phyloP scores from a whole-genome alignment of 768 basidiomycete species.

The Lentinula guzmanii region DNA sequence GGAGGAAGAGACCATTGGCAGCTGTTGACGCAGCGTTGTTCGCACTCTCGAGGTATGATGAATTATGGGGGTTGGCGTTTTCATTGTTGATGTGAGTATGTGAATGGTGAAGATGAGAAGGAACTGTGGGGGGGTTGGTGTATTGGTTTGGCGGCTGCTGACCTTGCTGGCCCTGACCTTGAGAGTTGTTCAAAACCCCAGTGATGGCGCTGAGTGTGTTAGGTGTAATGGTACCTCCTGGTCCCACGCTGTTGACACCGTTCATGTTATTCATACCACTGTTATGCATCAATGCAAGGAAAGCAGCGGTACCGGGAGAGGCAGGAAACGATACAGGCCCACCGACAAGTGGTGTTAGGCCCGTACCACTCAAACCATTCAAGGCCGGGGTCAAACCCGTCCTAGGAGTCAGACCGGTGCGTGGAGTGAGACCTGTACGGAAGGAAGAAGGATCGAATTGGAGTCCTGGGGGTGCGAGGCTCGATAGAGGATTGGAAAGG shows the following conservation, averaged over 20 bases:
- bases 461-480: constrained; percentile 19
- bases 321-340: constrained; percentile 76
- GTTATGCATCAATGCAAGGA: constrained; percentile 87
- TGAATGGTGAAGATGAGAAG: constrained; percentile 46
- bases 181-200: constrained; percentile 59
- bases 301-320: constrained; percentile 85
- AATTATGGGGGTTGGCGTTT: constrained; percentile 10
- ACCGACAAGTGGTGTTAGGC: constrained; percentile 75
- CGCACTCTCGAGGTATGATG: constrained; percentile 33
- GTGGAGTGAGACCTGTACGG: constrained; percentile 83
- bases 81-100: constrained; percentile 37
- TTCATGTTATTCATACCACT: constrained; percentile 8
- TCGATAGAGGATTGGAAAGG: constrained; percentile 3
- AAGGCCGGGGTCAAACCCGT: constrained; percentile 76
- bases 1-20: constrained; percentile 89
- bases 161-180: constrained; percentile 2
- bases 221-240: constrained; percentile 56
- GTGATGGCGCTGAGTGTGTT: constrained; percentile 77
- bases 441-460: constrained; percentile 69
- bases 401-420: constrained; percentile 82
- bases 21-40: constrained; percentile 62
- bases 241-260: constrained; percentile 21
- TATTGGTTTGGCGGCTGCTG: constrained; percentile 36
- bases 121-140: constrained; percentile 29
- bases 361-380: constrained; percentile 74